phyloP scores from a whole-genome alignment of 805 yeast species.

The Cephaloascus albidus region DNA sequence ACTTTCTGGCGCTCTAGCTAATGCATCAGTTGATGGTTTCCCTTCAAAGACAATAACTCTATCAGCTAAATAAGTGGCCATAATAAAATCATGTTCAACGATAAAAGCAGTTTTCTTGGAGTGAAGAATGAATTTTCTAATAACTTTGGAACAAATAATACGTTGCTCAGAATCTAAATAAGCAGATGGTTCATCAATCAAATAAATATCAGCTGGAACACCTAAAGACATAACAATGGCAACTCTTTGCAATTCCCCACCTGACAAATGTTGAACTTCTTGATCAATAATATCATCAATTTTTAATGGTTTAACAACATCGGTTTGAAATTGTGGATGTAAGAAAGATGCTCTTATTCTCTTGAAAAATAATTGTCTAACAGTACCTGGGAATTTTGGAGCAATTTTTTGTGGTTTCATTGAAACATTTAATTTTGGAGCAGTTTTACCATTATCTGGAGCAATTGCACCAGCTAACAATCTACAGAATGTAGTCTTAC shows the following conservation, averaged over 20 bases:
- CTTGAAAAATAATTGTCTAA: conserved; percentile 93
- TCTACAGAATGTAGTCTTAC: conserved; percentile 96
- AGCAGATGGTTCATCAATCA: conserved; percentile 98
- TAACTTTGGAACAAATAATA: conserved; percentile 97
- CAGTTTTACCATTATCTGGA: conserved; percentile 73
- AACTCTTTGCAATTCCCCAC: conserved; percentile 99
- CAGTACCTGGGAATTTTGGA: conserved; percentile 98
- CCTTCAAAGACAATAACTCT: conserved; percentile 98
- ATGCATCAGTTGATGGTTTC: conserved; percentile 75
- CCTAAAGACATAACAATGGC: conserved; percentile 95
- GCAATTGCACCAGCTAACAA: conserved; percentile 87
- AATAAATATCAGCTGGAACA: conserved; percentile 88
- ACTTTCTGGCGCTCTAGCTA: conserved; percentile 85
- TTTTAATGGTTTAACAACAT: conserved; percentile 90
- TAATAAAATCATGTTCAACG: conserved; percentile 99
- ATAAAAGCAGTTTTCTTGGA: conserved; percentile 98
- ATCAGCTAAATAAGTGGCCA: conserved; percentile 99
- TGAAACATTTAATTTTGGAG: conserved; percentile 85
- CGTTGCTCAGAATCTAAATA: conserved; percentile 99
- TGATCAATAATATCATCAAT: conserved; percentile 94
- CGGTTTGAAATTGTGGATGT: conserved; percentile 97
- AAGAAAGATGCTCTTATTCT: conserved; percentile 90
- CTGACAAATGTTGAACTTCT: conserved; percentile 94
- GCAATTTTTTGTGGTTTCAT: conserved; percentile 99
- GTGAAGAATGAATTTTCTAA: conserved; percentile 92